Conservation (phyloP, 345 rosid species). For the Salix exigua region DNA sequence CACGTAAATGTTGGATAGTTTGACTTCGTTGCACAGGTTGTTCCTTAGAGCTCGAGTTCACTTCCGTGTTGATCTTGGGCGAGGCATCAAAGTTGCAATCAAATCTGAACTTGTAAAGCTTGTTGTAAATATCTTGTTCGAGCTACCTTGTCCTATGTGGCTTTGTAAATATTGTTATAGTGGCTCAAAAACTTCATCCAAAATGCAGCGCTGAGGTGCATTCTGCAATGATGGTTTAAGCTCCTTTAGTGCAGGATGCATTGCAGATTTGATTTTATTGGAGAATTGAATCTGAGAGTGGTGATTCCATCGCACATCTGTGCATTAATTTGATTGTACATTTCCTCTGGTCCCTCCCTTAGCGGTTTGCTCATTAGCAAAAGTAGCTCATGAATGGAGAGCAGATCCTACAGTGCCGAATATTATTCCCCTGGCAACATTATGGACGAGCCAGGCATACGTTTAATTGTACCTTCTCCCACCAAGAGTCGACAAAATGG, state of each 20-base stretch:
- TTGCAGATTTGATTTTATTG: background rate
- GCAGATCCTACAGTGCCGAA: background rate
- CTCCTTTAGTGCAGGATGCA: background rate
- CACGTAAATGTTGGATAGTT: conserved; percentile 21
- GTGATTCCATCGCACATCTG: background rate
- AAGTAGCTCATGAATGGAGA: background rate
- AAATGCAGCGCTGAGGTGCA: background rate
- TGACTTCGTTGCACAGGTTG: conserved; percentile 1
- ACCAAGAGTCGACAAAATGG: background rate
- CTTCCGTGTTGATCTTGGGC: conserved; percentile 26
- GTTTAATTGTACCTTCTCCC: background rate
- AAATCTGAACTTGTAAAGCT: conserved; percentile 23
- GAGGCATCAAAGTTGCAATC: conserved; percentile 5
- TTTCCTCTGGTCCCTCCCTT: background rate
- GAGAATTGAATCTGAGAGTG: background rate
- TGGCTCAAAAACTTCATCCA: background rate
- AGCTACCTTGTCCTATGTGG: background rate
- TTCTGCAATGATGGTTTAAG: background rate
- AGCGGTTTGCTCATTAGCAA: background rate
- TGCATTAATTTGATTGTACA: background rate
- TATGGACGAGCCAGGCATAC: background rate
- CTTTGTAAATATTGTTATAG: conserved; percentile 9
- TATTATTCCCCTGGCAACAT: background rate
- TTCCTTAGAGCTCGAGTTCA: conserved; percentile 13
- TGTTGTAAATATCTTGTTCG: conserved; percentile 20